Base-by-base conservation (phyloP, 1,139 yeast species). In the Pneumocystis oryctolagi region DNA sequence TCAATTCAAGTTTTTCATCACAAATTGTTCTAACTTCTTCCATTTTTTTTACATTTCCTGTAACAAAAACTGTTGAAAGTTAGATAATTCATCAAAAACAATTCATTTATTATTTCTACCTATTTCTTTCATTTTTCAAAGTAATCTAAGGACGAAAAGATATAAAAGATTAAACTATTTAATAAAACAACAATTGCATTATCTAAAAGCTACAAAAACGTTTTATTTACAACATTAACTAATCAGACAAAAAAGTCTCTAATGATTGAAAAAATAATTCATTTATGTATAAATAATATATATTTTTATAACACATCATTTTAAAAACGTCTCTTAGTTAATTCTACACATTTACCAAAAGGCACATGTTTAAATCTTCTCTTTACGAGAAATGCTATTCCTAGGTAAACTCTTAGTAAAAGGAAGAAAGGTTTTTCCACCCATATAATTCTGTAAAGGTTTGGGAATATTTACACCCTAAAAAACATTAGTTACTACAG, bases 391-490 rank as follows among this genome's bases (percentile, higher is more conserved):
- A 31, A 71, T 69, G 12, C 70, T 66, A 64, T 89, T 88, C 83
- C 89, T 90, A 76, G 97, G 97, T 73, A 92, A 82, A 73, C 89
- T 97, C 76, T 86, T 88, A 65, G 81, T 82, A 75, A 77, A 92
- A 63, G 97, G 97, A 71, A 92, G 78, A 77, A 94, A 92, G 58
- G 97, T 97, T 78, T 89, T 96, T 69, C 98, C 98, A 65, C 98
- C 98, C 73, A 92, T 89, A 80, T 86, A 90, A 76, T 82, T 87
- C 79, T 97, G 87, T 75, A 92, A 83, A 55, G 89, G 97, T 78
- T 89, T 95, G 66, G 99, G 99, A 69, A 92, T 82, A 66, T 83
- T 84, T 72, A 94, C 80, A 70, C 98, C 97, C 64, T 62, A 61
- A 12, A 35, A 25, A 47, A 47, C 6, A 35, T 57, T 8, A 18